Base-by-base conservation (phyloP, 345 rosid species). In the Pelargonium nanum region DNA sequence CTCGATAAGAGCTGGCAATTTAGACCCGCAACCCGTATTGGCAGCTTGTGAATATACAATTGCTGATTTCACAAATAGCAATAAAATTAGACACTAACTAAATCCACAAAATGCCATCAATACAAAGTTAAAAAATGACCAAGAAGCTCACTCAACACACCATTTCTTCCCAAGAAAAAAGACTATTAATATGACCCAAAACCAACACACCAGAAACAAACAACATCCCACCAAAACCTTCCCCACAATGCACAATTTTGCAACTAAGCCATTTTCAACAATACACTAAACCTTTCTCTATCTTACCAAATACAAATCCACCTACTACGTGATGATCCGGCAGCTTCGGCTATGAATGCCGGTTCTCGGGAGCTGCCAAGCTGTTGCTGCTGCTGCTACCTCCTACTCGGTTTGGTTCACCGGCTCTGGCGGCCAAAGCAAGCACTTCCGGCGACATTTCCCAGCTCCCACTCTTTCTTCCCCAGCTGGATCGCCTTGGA, bases 341-440 rank as follows among this genome's bases (percentile, higher is more conserved):
- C 15, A 40, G 48, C 48, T 40, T 40, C 15, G 48, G 65, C 75
- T 85, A 91, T 30, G 84, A 57, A 40, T 67, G 77, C 30, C 78
- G 76, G 68, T 68, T 79, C 75, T 86, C 89, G 10, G 45, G 24
- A 12, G 73, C 60, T 51, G 77, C 68, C 80, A 83, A 64, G 78
- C 70, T 76, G 62, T 85, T 79, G 61, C 89, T 74, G 75, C 85
- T 77, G 57, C 72, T 66, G 58, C 88, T 71, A 44, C 83, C 91
- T 19, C 74, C 79, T 2, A 70, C 74, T 6, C 82, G 88, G 72
- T 81, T 87, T 26, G 89, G 80, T 28, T 87, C 93, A 59, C 98
- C 92, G 19, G 80, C 86, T 81, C 89, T 82, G 44, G 95, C 95
- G 2, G 98, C 94, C 78, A 91, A 78, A 22, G 91, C 95, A 56